A percentile compares a stretch with the other conserved stretches of the same genome.
These are phyloP conservation scores for Penicillium alfredii DNA, from an alignment of 495 filamentous ascomycete genomes.

Conservation along the genomic window DNA sequence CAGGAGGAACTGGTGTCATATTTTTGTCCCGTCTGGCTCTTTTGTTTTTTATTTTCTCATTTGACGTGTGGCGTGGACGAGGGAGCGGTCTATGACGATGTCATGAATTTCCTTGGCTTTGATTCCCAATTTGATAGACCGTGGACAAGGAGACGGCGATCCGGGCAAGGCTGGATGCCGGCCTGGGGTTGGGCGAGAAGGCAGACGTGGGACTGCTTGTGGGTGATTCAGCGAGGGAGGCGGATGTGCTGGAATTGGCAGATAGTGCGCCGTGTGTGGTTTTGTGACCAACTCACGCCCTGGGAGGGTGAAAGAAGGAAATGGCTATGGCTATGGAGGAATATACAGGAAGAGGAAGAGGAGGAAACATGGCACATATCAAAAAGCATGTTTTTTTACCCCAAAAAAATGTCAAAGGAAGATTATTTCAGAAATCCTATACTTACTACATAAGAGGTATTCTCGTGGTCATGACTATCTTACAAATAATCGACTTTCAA, in stretches of 20 bases:
- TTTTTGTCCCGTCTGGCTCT: slow-evolving; percentile 10
- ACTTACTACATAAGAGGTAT: too few relatives aligned
- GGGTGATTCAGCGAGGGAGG: not conserved
- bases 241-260: too few relatives aligned
- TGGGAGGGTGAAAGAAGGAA: not conserved
- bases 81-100: slow-evolving; percentile 30
- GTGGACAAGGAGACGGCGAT: not conserved
- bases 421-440: slow-evolving; percentile 8
- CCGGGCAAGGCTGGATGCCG: not conserved
- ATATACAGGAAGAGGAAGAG: not conserved
- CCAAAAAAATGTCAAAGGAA: slow-evolving; percentile 28
- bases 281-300: too few relatives aligned
- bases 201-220: not conserved
- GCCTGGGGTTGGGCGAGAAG: not conserved
- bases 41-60: slow-evolving; percentile 9
- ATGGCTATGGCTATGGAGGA: not conserved
- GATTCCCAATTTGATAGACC: slow-evolving; percentile 2
- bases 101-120: slow-evolving; percentile 39
- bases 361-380: slow-evolving; percentile 7
- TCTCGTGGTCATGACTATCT: too few relatives aligned
- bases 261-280: too few relatives aligned
- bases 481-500: too few relatives aligned
- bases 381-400: slow-evolving; percentile 28
- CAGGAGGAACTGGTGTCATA: slow-evolving; percentile 2
- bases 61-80: slow-evolving; percentile 23